phyloP scores from a whole-genome alignment of 1,284 basidiomycete genomes.

The Ganoderma lingzhi region DNA sequence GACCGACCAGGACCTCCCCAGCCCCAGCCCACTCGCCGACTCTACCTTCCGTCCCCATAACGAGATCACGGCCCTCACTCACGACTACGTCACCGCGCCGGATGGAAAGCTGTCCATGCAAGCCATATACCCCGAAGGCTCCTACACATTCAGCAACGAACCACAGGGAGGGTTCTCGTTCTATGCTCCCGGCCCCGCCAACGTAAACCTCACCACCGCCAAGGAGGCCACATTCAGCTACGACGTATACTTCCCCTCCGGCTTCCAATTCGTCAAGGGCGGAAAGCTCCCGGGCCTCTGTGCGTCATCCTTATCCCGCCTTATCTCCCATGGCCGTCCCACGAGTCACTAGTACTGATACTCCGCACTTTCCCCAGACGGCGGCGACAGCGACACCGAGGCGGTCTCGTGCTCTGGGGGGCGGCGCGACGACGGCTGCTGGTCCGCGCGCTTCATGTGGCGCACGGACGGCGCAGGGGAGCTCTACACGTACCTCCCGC shows the following conservation, averaged over 20 bases:
- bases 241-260: slow-evolving; percentile 64
- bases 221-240: slow-evolving; percentile 62
- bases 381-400: slow-evolving; percentile 54
- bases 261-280: slow-evolving; percentile 52
- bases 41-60: slow-evolving; percentile 51
- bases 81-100: slow-evolving; percentile 52
- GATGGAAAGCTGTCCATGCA: slow-evolving; percentile 59
- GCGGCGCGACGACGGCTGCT: slow-evolving; percentile 53
- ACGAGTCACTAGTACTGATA: slow-evolving; percentile 14
- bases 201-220: slow-evolving; percentile 57
- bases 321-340: not conserved
- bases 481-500: slow-evolving; percentile 67
- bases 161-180: slow-evolving; percentile 61
- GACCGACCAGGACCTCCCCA: slow-evolving; percentile 42
- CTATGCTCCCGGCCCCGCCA: slow-evolving; percentile 54
- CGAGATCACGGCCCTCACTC: slow-evolving; percentile 46
- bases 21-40: slow-evolving; percentile 52
- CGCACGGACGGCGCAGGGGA: slow-evolving; percentile 59
- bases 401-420: slow-evolving; percentile 61
- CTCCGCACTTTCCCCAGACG: slow-evolving; percentile 45
- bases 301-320: slow-evolving; percentile 29
- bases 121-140: slow-evolving; percentile 63
- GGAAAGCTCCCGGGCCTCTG: slow-evolving; percentile 45
- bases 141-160: slow-evolving; percentile 62
- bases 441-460: slow-evolving; percentile 69